Conservation (phyloP, 306 rosid genomes). For the Cucurbita ficifolia region DNA sequence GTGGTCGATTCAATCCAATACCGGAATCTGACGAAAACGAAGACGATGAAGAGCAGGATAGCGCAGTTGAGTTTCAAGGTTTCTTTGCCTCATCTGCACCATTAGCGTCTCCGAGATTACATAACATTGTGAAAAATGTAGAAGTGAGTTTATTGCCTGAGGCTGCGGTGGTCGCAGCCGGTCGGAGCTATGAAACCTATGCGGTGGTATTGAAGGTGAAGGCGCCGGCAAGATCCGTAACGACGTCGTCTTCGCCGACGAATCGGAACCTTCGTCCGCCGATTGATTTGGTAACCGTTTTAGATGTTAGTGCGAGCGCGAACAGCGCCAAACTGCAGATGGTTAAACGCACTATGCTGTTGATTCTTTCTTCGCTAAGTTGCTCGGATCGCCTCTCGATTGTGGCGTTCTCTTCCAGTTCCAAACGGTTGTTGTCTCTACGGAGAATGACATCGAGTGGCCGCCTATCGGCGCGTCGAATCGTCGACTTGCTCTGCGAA, state of each 20-base stretch:
- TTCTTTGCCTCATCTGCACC: constrained; percentile 29
- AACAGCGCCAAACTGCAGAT: constrained; percentile 38
- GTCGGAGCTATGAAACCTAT: constrained; percentile 44
- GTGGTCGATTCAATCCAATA: constrained; percentile 64
- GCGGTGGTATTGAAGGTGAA: constrained; percentile 54
- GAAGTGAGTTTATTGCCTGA: constrained; percentile 52
- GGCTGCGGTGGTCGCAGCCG: constrained; percentile 59
- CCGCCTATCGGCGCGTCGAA: constrained; percentile 47
- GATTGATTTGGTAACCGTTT: constrained; percentile 56
- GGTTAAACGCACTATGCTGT: constrained; percentile 54
- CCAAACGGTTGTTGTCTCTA: constrained; percentile 62
- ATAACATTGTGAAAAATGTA: constrained; percentile 6
- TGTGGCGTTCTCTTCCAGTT: constrained; percentile 64
- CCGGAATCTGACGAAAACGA: constrained; percentile 85
- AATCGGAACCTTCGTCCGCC: constrained; percentile 34
- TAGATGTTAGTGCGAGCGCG: constrained; percentile 49
- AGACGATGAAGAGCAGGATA: constrained; percentile 24
- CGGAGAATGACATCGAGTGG: constrained; percentile 55
- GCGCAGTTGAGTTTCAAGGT: constrained; percentile 45
- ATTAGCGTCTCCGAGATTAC: constrained; percentile 8
- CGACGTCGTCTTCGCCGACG: constrained; percentile 3
- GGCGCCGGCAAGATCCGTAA: constrained; percentile 22
- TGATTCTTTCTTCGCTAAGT: constrained; percentile 45
- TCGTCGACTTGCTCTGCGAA: constrained; percentile 24
- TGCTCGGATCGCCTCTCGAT: constrained; percentile 71